phyloP scores from a whole-genome alignment of 139 green algal species.

The Monoraphidium neglectum region DNA sequence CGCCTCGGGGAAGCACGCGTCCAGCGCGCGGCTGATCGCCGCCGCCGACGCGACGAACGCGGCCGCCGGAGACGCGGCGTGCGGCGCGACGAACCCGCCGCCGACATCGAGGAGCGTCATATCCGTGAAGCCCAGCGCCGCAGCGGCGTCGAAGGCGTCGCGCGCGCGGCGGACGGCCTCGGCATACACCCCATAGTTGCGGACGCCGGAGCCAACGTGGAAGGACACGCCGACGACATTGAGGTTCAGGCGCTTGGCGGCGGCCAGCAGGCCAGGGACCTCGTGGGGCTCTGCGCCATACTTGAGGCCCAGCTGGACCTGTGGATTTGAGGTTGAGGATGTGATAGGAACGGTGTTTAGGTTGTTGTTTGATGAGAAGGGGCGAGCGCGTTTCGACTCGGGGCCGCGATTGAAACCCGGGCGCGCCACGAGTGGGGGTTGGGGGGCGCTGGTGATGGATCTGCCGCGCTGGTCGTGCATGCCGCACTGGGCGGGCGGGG shows the following conservation, averaged over 20 bases:
- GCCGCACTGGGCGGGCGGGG: too few species aligned
- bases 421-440: too few species aligned
- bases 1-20: slow-evolving; percentile 77
- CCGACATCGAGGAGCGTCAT: slow-evolving; percentile 97
- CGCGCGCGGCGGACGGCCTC: slow-evolving; percentile 69
- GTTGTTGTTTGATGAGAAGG: too few species aligned
- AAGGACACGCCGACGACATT: slow-evolving; percentile 91
- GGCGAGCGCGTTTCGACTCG: too few species aligned
- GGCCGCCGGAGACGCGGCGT: slow-evolving; percentile 65
- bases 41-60: slow-evolving; percentile 75
- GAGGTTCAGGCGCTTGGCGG: slow-evolving; percentile 62
- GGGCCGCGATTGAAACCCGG: too few species aligned
- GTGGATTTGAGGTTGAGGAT: slow-evolving; percentile 42
- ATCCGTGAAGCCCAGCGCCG: slow-evolving; percentile 63
- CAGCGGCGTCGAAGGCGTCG: slow-evolving; percentile 77
- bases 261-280: slow-evolving; percentile 53
- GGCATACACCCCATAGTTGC: slow-evolving; percentile 79
- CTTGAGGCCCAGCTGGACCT: slow-evolving; percentile 84
- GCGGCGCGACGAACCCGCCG: slow-evolving; percentile 89
- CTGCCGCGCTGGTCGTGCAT: too few species aligned
- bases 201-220: slow-evolving; percentile 92
- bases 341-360: slow-evolving; percentile 21
- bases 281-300: slow-evolving; percentile 86
- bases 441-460: too few species aligned
- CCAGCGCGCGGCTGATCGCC: slow-evolving; percentile 87